Percentiles rank a stretch among this genome's conserved stretches.
phyloP scores from a whole-genome alignment of 495 filamentous ascomycete genomes.

The Choiromyces venosus region DNA sequence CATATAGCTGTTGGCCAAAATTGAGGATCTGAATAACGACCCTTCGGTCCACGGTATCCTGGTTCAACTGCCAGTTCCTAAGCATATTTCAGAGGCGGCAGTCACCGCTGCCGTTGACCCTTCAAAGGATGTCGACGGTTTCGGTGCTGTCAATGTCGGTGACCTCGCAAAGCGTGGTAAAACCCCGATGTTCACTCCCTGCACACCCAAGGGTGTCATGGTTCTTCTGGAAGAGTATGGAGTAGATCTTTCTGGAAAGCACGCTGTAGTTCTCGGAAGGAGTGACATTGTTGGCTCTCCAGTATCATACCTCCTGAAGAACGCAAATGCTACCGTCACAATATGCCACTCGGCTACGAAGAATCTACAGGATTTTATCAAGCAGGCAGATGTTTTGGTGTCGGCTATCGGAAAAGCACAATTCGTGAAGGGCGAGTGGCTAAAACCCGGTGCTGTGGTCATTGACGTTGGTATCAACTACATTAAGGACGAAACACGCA shows the following conservation, averaged over 20 bases:
- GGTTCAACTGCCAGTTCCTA: constrained; percentile 85
- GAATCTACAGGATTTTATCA: constrained; percentile 64
- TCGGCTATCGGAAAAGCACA: constrained; percentile 82
- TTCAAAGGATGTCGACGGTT: constrained; percentile 97
- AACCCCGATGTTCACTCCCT: constrained; percentile 78
- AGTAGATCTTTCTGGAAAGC: constrained; percentile 78
- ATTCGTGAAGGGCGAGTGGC: constrained; percentile 89
- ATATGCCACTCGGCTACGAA: constrained; percentile 87
- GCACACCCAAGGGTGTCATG: constrained; percentile 97
- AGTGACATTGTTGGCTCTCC: constrained; percentile 97
- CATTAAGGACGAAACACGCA: constrained; percentile 86
- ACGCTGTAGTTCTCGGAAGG: constrained; percentile 87
- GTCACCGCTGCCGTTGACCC: constrained; percentile 85
- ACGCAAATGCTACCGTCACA: constrained; percentile 93
- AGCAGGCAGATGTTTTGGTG: constrained; percentile 81
- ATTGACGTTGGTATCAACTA: constrained; percentile 98
- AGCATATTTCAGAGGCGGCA: constrained; percentile 78
- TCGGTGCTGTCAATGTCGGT: constrained; percentile 87
- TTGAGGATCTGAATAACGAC: constrained; percentile 80
- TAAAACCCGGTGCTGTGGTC: constrained; percentile 88
- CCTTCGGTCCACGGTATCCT: constrained; percentile 82
- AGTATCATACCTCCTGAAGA: constrained; percentile 88
- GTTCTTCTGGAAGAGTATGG: constrained; percentile 77
- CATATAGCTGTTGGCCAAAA: constrained; percentile 61
- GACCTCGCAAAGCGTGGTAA: constrained; percentile 93